These are phyloP conservation scores for Chrysopogon serrulatus DNA, from an alignment of 176 grass and related monocot species.

Conservation along the genomic window DNA sequence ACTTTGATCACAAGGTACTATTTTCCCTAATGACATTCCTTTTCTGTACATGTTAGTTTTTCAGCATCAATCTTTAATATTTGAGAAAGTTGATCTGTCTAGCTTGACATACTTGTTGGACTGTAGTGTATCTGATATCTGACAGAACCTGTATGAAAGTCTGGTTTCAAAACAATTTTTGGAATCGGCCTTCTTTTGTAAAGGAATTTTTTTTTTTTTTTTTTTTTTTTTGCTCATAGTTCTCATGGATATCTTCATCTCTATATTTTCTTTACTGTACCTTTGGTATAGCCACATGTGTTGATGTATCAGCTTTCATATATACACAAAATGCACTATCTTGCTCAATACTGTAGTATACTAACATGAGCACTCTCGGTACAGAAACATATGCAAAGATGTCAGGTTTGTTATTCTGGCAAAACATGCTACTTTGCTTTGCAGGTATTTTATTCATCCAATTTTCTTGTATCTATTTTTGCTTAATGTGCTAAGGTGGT, in stretches of 20 bases:
- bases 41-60: neutral
- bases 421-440: slow-evolving; percentile 90
- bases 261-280: neutral
- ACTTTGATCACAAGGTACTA: slow-evolving; percentile 82
- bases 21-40: neutral
- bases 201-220: neutral
- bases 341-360: slow-evolving; percentile 19
- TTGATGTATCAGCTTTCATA: slow-evolving; percentile 10
- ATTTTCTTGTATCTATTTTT: slow-evolving; percentile 1
- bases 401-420: slow-evolving; percentile 89
- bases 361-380: slow-evolving; percentile 30
- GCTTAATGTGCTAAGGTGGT: neutral
- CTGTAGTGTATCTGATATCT: neutral
- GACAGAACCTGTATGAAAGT: neutral
- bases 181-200: neutral
- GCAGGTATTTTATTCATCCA: slow-evolving; percentile 54
- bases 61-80: neutral
- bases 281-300: neutral
- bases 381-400: slow-evolving; percentile 85
- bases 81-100: neutral
- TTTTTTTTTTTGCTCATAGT: neutral
- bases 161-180: neutral
- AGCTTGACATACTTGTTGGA: neutral
- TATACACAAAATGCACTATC: neutral
- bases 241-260: neutral